phyloP scores from a whole-genome alignment of 2,329 filamentous ascomycete genomes.

The Ophiostoma ulmi region DNA sequence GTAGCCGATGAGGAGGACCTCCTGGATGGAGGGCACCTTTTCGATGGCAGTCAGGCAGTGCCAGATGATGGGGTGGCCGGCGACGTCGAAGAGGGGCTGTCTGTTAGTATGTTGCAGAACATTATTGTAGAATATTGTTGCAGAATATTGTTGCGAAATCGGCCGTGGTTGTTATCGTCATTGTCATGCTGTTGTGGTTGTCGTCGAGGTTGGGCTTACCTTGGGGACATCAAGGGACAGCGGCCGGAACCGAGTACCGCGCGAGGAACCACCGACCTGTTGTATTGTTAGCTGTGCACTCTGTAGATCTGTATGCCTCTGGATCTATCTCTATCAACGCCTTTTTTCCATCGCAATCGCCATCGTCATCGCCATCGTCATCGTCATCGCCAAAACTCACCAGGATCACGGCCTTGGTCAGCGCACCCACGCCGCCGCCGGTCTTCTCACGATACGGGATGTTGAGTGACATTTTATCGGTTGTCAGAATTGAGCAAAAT shows the following conservation, averaged over 20 bases:
- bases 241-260: conserved; percentile 92
- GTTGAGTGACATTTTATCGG: conserved; percentile 50
- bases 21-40: conserved; percentile 83
- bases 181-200: neutral
- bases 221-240: conserved; percentile 94
- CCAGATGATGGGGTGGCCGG: conserved; percentile 96
- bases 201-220: conserved; percentile 45
- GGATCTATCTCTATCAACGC: neutral
- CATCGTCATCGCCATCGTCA: neutral
- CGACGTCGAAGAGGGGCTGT: conserved; percentile 95
- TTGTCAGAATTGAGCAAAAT: neutral
- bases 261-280: conserved; percentile 88
- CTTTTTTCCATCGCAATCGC: neutral
- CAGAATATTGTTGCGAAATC: neutral
- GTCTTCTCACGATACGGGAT: conserved; percentile 50
- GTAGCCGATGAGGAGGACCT: conserved; percentile 97
- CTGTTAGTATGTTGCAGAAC: neutral
- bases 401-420: conserved; percentile 92
- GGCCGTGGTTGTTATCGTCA: neutral
- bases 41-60: conserved; percentile 91
- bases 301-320: neutral
- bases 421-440: conserved; percentile 48
- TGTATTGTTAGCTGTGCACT: conserved; percentile 26
- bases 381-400: conserved; percentile 47
- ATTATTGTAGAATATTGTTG: neutral